phyloP scores from a whole-genome alignment of 2,329 filamentous ascomycete species.

The Neocatenulostroma microsporum region DNA sequence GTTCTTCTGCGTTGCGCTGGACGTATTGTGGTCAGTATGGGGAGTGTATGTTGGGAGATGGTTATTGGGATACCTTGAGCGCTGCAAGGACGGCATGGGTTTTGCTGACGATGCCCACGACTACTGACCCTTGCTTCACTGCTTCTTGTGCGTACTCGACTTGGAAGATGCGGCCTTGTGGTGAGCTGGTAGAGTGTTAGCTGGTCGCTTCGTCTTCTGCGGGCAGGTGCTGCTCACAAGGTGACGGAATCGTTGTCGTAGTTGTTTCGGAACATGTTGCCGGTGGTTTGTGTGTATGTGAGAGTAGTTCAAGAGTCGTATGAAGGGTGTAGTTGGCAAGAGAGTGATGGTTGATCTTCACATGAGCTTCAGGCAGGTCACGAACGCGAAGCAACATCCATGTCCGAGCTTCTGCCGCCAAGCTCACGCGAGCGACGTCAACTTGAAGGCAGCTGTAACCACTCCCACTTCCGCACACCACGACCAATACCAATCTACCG shows the following conservation, averaged over 20 bases:
- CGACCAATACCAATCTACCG: no score
- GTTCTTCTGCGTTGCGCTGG: constrained; percentile 96
- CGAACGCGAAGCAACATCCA: constrained; percentile 4
- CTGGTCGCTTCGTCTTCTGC: constrained; percentile 11
- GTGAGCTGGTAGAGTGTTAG: constrained; percentile 57
- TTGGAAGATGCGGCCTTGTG: constrained; percentile 98
- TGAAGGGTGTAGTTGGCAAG: no score
- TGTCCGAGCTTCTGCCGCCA: constrained; percentile 2
- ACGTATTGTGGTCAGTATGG: constrained; percentile 1
- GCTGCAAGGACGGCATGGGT: constrained; percentile 94
- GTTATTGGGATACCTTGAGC: constrained; percentile 63
- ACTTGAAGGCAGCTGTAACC: no score
- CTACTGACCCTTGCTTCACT: constrained; percentile 97
- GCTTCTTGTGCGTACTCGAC: constrained; percentile 98
- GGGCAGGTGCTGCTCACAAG: constrained; percentile 80
- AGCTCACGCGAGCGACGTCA: no score
- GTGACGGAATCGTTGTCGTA: constrained; percentile 99
- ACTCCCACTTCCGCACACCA: no score
- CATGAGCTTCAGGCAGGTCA: no score
- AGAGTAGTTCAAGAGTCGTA: constrained; percentile 10
- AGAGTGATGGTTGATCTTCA: no score
- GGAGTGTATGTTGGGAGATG: not conserved
- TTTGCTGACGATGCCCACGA: constrained; percentile 95
- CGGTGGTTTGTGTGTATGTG: constrained; percentile 9
- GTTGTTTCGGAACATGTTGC: constrained; percentile 96